Percentiles rank a stretch among this genome's conserved stretches.
Conservation (phyloP, 2,329 filamentous ascomycete genomes). For the Atkinsonella hypoxylon region DNA sequence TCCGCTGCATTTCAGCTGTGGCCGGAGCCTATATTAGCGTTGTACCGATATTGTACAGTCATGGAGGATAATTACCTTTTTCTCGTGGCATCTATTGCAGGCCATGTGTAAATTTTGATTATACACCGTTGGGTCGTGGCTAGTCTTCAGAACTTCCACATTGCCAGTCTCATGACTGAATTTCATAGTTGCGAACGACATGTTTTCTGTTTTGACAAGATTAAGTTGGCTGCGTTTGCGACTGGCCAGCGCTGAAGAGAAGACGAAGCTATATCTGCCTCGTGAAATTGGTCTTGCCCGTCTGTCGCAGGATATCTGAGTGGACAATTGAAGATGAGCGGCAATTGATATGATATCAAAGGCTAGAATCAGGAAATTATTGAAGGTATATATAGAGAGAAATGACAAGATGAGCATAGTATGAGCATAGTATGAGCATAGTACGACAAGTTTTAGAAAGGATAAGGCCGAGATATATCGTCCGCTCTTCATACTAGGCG, state of each 20-base stretch:
- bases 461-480: neutral
- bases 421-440: neutral
- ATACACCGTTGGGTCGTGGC: constrained; percentile 23
- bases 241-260: too few species aligned
- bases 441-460: neutral
- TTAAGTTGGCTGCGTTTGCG: too few species aligned
- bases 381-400: neutral
- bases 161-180: constrained; percentile 14
- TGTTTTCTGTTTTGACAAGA: neutral
- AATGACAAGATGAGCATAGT: neutral
- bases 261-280: too few species aligned
- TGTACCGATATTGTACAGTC: neutral
- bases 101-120: constrained; percentile 27
- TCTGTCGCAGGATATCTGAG: neutral
- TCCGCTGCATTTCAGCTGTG: constrained; percentile 25
- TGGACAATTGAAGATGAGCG: neutral
- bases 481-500: neutral
- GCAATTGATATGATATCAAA: neutral
- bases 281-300: neutral
- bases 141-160: constrained; percentile 22
- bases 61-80: constrained; percentile 18
- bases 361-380: neutral
- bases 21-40: neutral
- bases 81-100: constrained; percentile 26
- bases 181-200: neutral